These are phyloP conservation scores for Neospora caninum DNA, from an alignment of 169 alveolate genomes.

Conservation along the genomic window DNA sequence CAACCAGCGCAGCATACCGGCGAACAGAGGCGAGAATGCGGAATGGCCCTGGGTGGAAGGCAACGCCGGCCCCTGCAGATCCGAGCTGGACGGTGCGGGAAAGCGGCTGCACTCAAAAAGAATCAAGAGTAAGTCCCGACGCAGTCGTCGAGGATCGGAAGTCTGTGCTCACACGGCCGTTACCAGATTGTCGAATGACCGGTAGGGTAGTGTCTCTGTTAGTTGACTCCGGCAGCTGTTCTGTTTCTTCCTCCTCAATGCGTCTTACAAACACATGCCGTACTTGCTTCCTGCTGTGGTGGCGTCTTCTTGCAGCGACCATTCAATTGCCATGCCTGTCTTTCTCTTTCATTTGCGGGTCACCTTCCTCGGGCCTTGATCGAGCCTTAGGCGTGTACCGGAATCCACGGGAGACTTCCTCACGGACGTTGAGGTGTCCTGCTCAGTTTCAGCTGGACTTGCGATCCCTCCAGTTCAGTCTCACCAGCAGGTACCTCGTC, in stretches of 20 bases:
- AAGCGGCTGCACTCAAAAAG: neutral
- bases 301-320: neutral
- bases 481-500: neutral
- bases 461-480: neutral
- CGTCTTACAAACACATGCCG: no score
- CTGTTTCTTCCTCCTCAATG: no score
- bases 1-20: neutral
- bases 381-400: neutral
- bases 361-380: neutral
- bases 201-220: no score
- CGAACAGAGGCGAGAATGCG: neutral
- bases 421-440: neutral
- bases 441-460: neutral
- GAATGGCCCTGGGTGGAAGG: neutral
- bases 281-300: neutral
- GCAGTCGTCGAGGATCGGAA: neutral
- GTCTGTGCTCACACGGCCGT: no score
- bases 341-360: neutral
- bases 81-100: neutral
- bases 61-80: neutral
- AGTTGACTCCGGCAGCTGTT: no score
- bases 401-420: neutral
- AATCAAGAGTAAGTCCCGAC: neutral
- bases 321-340: neutral
- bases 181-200: no score